These are phyloP conservation scores for Colletotrichum sp. DNA, from an alignment of 2,329 filamentous ascomycete genomes.

Conservation along the genomic window DNA sequence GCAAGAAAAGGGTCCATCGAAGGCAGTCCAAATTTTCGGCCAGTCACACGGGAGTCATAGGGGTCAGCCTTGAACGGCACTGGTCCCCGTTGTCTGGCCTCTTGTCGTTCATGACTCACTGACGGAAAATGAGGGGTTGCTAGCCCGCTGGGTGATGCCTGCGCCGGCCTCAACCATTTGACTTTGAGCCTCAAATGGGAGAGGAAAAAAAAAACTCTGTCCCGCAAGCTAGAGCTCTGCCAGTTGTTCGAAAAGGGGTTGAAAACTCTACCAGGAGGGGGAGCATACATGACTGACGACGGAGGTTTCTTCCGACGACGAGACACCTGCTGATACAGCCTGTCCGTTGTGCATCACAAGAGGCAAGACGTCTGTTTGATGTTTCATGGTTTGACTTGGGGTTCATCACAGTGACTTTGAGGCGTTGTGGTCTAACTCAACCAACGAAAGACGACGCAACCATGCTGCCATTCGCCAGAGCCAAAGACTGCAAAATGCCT, in stretches of 20 bases:
- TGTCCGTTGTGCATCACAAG: neutral
- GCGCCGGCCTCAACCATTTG: neutral
- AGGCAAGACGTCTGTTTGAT: neutral
- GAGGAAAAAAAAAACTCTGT: slow-evolving; percentile 3
- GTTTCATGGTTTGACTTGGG: neutral
- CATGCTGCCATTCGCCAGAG: neutral
- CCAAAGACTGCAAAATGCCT: neutral
- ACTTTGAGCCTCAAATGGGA: neutral
- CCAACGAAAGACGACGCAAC: neutral
- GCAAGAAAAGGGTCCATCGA: neutral
- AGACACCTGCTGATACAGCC: neutral
- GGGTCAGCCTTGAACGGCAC: neutral
- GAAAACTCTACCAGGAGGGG: neutral
- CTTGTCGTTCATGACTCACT: slow-evolving; percentile 18
- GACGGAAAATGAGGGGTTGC: slow-evolving; percentile 12
- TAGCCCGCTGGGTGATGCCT: slow-evolving; percentile 6
- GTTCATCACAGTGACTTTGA: neutral
- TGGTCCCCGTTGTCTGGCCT: neutral
- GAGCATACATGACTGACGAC: neutral
- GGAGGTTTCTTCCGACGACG: neutral
- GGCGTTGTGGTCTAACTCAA: neutral
- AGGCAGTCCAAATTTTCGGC: neutral
- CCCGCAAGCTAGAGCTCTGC: neutral
- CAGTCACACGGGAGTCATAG: slow-evolving; percentile 8
- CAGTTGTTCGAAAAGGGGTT: neutral